Conservation (phyloP, 164 flowering plant genomes). For the Umbellularia californica region DNA sequence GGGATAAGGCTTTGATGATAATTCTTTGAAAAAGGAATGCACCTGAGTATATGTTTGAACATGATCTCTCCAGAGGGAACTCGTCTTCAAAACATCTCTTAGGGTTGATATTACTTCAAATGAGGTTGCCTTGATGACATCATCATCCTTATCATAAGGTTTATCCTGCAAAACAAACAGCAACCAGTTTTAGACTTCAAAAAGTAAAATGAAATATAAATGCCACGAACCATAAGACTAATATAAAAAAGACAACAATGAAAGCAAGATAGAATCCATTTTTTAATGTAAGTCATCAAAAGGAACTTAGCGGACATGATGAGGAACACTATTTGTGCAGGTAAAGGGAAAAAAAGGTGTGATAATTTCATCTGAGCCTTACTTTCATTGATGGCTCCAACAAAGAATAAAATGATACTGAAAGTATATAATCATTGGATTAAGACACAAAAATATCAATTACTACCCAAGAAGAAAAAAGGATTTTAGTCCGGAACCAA, state of each 20-base stretch:
- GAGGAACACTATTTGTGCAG: not conserved
- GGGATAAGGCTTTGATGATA: too few species aligned
- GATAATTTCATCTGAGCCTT: too few species aligned
- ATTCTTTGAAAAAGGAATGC: not conserved
- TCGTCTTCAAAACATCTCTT: slow-evolving; percentile 81
- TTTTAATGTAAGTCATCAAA: not conserved
- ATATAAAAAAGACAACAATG: too few species aligned
- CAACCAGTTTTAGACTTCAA: not conserved
- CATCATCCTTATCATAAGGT: slow-evolving; percentile 87
- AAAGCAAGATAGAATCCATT: not conserved
- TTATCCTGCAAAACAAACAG: slow-evolving; percentile 54
- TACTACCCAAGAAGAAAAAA: not conserved
- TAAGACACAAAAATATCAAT: not conserved
- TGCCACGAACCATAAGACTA: not conserved
- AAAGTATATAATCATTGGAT: not conserved
- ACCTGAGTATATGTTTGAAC: slow-evolving; percentile 91
- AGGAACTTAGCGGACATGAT: not conserved
- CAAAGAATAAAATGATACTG: not conserved
- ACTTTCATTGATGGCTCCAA: not conserved
- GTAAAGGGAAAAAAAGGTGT: not conserved
- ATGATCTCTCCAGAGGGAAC: slow-evolving; percentile 96
- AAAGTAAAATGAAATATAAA: not conserved
- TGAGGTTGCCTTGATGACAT: slow-evolving; percentile 91
- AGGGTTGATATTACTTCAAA: slow-evolving; percentile 92
- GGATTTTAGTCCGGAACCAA: not conserved